Percentiles rank a stretch among this genome's conserved stretches.
Conservation (phyloP, 768 basidiomycete genomes). For the Suillus spraguei region DNA sequence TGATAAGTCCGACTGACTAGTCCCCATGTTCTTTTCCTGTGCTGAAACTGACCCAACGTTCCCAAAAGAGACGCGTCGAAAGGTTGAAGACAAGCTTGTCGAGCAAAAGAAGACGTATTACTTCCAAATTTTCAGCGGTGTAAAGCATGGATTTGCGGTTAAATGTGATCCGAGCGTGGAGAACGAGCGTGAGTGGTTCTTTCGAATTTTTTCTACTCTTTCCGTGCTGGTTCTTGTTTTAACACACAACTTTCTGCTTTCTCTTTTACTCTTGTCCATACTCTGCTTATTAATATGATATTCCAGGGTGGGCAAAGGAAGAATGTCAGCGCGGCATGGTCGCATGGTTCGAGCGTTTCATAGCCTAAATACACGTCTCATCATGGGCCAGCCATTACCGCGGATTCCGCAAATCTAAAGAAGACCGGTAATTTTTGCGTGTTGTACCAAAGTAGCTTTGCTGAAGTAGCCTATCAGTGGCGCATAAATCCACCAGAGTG, state of each 20-base stretch:
- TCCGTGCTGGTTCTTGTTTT: background rate
- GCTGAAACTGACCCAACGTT: slow-evolving; percentile 52
- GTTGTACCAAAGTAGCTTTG: too few relatives aligned
- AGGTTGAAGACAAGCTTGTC: slow-evolving; percentile 51
- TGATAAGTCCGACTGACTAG: slow-evolving; percentile 29
- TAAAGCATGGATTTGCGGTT: slow-evolving; percentile 15
- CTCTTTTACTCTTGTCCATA: background rate
- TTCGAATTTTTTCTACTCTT: background rate
- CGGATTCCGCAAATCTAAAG: background rate
- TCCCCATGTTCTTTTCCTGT: slow-evolving; percentile 54
- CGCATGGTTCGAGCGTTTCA: too few relatives aligned
- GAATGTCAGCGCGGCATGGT: slow-evolving; percentile 47
- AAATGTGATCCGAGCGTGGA: background rate
- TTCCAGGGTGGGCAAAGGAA: slow-evolving; percentile 47
- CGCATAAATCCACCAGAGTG: too few relatives aligned
- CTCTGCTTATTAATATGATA: background rate
- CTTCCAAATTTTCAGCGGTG: slow-evolving; percentile 49
- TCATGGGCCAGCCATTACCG: background rate
- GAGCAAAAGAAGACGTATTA: slow-evolving; percentile 50
- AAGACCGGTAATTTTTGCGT: background rate
- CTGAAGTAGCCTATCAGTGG: background rate
- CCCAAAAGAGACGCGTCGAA: slow-evolving; percentile 45
- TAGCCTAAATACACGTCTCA: slow-evolving; percentile 16
- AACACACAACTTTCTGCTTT: too few relatives aligned
- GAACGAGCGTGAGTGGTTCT: slow-evolving; percentile 3